Evolutionary conservation across 2,329 filamentous ascomycete species (phyloP), one percentile per base, ranked within the genome.

Genomic region (Colletotrichum australisinense): DNA sequence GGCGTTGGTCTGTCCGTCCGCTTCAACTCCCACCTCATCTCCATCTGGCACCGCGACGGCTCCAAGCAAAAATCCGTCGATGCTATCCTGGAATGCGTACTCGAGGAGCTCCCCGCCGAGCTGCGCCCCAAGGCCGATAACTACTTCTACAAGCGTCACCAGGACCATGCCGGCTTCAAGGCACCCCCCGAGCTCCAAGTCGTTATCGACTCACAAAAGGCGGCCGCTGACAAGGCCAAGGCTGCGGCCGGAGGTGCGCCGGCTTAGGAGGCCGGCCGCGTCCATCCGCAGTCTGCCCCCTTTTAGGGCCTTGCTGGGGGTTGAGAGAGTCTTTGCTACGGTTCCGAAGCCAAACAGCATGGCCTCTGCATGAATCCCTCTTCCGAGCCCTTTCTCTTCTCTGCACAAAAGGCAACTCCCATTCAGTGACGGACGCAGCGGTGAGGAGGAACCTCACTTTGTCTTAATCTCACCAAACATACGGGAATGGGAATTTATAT

Each of bases 21-120:
- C 78, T 97, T 97, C 88, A 97, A 95, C 84, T 93, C 92, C 35
- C 92, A 96, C 81, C 90, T 98, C 77, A 93, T 98, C 81, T 93
- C 94, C 77, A 90, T 98, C 79, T 98, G 96, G 96, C 97, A 98
- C 85, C 94, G 97, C 75, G 93, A 97, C 79, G 92, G 92, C 26
- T 92, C 91, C 73, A 95, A 97, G 83, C 88, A 94, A 79, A 91
- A 90, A 77, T 97, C 95, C 6, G 90, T 97, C 77, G 91, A 96
- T 80, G 90, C 87, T 75, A 88, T 98, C 73, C 88, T 95, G 62
- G 85, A 90, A 75, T 93, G 91, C 60, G 92, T 98, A 65, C 86
- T 97, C 60, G 89, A 92, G 64, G 90, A 94, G 76, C 86, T 98
- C 35, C 93, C 93, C 6, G 84, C 88, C 1, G 93, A 97, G 80